These are phyloP conservation scores for Trichosporon coremiiforme DNA, from an alignment of 1,284 basidiomycete genomes.

Conservation along the genomic window DNA sequence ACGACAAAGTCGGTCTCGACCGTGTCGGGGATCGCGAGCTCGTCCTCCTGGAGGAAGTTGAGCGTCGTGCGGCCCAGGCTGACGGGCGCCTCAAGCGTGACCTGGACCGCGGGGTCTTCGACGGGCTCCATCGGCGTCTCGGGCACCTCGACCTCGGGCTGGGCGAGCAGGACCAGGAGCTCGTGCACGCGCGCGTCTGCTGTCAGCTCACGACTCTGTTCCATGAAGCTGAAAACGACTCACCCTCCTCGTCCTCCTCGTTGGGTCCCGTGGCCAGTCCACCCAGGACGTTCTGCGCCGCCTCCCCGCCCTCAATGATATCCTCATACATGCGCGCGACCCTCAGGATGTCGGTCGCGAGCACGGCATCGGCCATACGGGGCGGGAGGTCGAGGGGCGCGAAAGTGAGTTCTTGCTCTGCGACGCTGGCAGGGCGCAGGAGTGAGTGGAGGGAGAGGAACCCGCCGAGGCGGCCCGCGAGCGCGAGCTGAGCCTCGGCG, in stretches of 20 bases:
- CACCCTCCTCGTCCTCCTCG: constrained; percentile 49
- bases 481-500: constrained; percentile 41
- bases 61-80: constrained; percentile 31
- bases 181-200: constrained; percentile 48
- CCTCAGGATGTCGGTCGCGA: constrained; percentile 49
- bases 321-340: constrained; percentile 50
- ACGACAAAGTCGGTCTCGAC: constrained; percentile 39
- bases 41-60: constrained; percentile 54
- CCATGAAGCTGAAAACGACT: constrained; percentile 23
- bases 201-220: constrained; percentile 15
- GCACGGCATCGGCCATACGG: constrained; percentile 49
- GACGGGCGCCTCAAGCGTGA: constrained; percentile 22
- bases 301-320: constrained; percentile 41
- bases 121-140: constrained; percentile 8
- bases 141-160: constrained; percentile 17
- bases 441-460: constrained; percentile 68
- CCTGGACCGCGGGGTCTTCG: neutral
- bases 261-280: constrained; percentile 35
- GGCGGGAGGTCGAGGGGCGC: constrained; percentile 53
- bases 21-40: constrained; percentile 37
- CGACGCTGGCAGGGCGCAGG: constrained; percentile 56
- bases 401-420: constrained; percentile 50
- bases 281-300: constrained; percentile 34
- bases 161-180: constrained; percentile 40
- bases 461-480: constrained; percentile 63